Evolutionary conservation across 768 basidiomycete genomes (phyloP).

Genomic region (Lentinula sp.): DNA sequence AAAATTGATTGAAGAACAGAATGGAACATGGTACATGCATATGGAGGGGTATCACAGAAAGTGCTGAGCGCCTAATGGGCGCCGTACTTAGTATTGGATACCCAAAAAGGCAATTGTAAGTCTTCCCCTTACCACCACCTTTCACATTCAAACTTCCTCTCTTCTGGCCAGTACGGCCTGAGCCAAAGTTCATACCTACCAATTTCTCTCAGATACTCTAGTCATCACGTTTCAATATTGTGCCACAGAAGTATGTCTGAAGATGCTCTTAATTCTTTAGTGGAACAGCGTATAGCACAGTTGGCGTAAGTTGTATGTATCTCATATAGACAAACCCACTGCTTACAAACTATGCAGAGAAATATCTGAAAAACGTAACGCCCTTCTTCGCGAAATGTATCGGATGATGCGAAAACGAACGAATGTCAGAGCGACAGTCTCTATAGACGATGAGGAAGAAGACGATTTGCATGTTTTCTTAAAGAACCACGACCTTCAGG

Average conservation of each 20-base stretch:
- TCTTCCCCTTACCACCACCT: not conserved
- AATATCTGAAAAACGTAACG: conserved; percentile 63
- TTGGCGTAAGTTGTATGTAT: conserved; percentile 20
- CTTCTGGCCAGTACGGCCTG: too few relatives aligned
- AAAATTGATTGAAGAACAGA: not conserved
- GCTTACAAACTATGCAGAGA: conserved; percentile 30
- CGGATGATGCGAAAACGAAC: conserved; percentile 52
- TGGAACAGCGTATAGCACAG: conserved; percentile 26
- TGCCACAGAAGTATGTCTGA: conserved; percentile 6
- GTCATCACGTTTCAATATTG: too few relatives aligned
- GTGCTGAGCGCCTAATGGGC: not conserved
- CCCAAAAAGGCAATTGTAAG: not conserved
- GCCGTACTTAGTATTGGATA: too few relatives aligned
- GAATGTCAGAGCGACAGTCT: conserved; percentile 32
- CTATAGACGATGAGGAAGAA: conserved; percentile 33
- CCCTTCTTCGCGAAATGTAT: conserved; percentile 66
- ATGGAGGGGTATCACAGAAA: not conserved
- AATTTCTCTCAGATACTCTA: too few relatives aligned
- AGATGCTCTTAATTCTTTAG: conserved; percentile 6
- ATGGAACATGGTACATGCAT: not conserved
- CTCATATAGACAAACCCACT: not conserved
- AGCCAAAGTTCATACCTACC: too few relatives aligned
- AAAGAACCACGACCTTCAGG: conserved; percentile 47
- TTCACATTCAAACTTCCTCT: too few relatives aligned
- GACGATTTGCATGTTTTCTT: conserved; percentile 46